Evolutionary conservation across 2,329 filamentous ascomycete species (phyloP), one percentile per base, ranked within the genome.

Genomic region (Trichocomaceae sp.): DNA sequence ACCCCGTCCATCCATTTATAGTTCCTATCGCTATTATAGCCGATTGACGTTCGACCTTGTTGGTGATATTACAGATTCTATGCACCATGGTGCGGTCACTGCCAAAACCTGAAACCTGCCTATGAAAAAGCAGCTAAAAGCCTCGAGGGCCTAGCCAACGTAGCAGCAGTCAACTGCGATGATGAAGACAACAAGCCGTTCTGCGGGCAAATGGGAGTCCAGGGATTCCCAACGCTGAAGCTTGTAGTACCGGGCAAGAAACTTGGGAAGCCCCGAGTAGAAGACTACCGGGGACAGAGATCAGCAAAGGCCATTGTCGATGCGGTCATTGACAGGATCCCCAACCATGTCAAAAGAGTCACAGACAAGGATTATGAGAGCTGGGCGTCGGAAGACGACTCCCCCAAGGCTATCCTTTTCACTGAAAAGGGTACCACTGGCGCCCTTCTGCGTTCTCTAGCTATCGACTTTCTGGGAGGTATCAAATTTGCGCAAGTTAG

Each of bases 61-160:
- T 60, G 52, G 63, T 58, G 35, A 56, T 44, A 41, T 17, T 37
- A n/a, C 69, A 89, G 91, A 74, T 97, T 97, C 80, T 97, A 96
- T 67, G 92, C 92, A 8, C 92, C 92, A 22, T 97, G 92, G 92
- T 97, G 93, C 66, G 93, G 92, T 42, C 93, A 97, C 75, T 99
- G 93, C 77, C 82, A 96, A 75, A 96, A 87, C 74, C 86, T 99
- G 66, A 91, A 96, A 75, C 92, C 91, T 2, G 88, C 89, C 45
- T 99, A 93, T 74, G 92, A 97, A 72, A 96, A 96, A 73, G 91
- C 86, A 1, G 93, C 93, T 63, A 87, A 86, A 65, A 90, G 85
- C 64, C 85, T 99, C 56, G 83, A 87, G n/a, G 93, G 93, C 13
- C 80, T 97, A 13, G 93, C 90, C 64, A 95, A 96, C 66, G 92